Evolutionary conservation across 108 stramenopile genomes (phyloP).

Genomic region (Fragilariopsis cylindrus): DNA sequence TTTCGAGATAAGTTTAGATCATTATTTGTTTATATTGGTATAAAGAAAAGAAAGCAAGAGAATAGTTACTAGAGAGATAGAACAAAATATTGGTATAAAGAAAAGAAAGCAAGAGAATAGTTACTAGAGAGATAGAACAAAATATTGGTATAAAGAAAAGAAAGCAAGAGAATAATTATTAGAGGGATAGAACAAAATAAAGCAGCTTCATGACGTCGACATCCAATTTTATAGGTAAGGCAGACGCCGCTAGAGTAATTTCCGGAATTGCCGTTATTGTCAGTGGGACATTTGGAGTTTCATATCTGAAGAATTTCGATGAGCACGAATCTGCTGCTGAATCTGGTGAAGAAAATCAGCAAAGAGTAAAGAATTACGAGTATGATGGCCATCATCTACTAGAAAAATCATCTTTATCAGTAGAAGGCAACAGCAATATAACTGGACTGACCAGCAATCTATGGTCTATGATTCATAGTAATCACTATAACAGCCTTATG

Average conservation of each 20-base stretch:
- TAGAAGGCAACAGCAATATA: not conserved
- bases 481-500: no score
- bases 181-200: no score
- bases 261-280: conserved; percentile 1
- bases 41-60: no score
- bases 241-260: not conserved
- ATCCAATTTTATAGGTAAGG: not conserved
- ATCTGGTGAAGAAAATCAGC: not conserved
- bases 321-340: not conserved
- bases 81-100: no score
- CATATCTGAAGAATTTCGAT: not conserved
- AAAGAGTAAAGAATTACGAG: not conserved
- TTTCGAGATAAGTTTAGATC: no score
- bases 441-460: not conserved
- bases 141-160: no score
- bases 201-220: not conserved
- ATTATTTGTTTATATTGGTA: no score
- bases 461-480: no score
- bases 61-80: no score
- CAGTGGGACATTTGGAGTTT: not conserved
- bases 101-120: no score
- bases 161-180: no score
- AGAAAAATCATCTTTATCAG: not conserved
- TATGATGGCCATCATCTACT: not conserved
- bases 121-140: no score